Conservation (phyloP, 768 basidiomycete genomes). For the Russula griseocarnosa region DNA sequence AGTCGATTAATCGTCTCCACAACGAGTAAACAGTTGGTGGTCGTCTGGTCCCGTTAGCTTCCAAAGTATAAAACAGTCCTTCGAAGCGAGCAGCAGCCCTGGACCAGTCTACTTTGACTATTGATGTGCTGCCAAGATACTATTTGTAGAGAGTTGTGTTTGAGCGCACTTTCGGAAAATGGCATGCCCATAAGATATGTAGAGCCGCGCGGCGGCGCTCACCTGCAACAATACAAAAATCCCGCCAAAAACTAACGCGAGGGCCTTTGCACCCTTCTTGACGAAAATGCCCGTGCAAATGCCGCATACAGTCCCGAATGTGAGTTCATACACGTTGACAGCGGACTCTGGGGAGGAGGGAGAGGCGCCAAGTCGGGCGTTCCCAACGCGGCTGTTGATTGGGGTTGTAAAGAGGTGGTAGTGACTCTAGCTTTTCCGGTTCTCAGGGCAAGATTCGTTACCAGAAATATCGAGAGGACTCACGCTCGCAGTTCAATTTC, state of each 20-base stretch:
- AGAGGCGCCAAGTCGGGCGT: conserved; percentile 20
- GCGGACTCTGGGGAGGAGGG: conserved; percentile 66
- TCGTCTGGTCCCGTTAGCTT: conserved; percentile 48
- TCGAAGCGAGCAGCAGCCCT: conserved; percentile 64
- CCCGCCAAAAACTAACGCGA: conserved; percentile 86
- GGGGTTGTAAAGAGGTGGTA: neutral
- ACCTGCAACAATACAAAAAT: conserved; percentile 90
- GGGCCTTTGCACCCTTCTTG: conserved; percentile 85
- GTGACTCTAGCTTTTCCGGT: neutral
- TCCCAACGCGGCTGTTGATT: conserved; percentile 1
- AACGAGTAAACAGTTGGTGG: conserved; percentile 63
- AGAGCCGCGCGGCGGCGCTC: conserved; percentile 31
- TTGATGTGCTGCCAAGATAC: conserved; percentile 73
- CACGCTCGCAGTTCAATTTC: conserved; percentile 22
- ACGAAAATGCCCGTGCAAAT: conserved; percentile 89
- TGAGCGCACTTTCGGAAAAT: neutral
- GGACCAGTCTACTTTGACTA: conserved; percentile 82
- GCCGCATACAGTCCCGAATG: conserved; percentile 86
- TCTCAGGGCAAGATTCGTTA: neutral
- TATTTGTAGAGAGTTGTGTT: conserved; percentile 34
- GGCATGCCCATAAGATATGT: neutral
- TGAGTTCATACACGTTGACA: conserved; percentile 74
- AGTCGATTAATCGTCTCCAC: conserved; percentile 67
- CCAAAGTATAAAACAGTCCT: conserved; percentile 61
- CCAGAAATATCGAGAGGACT: neutral